Conservation (phyloP, 306 rosid genomes). For the Sindora glabra region DNA sequence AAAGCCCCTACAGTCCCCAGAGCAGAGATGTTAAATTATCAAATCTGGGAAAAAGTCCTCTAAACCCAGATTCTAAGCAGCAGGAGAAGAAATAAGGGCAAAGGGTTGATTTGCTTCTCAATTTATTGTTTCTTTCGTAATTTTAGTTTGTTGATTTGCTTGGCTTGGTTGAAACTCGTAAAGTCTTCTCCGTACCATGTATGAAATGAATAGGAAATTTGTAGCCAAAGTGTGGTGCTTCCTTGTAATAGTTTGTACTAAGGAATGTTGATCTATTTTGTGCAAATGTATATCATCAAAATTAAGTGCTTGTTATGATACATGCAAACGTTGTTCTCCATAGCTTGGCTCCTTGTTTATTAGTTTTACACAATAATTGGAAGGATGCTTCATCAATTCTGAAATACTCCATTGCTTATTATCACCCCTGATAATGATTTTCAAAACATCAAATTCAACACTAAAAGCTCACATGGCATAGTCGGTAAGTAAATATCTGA, state of each 20-base stretch:
- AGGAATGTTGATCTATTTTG: conserved; percentile 11
- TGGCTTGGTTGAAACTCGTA: conserved; percentile 33
- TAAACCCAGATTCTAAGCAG: conserved; percentile 33
- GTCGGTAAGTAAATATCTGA: too few species aligned
- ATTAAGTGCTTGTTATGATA: not conserved
- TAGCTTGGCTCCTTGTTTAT: too few species aligned
- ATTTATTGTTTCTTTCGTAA: conserved; percentile 12
- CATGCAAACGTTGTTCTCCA: too few species aligned
- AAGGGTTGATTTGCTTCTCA: not conserved
- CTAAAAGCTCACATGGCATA: too few species aligned
- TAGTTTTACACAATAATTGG: too few species aligned
- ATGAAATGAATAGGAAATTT: not conserved
- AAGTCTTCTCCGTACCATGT: conserved; percentile 14
- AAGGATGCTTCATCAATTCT: too few species aligned
- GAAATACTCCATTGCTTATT: too few species aligned
- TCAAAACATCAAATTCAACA: too few species aligned
- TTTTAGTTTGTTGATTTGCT: conserved; percentile 15
- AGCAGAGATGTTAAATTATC: conserved; percentile 39
- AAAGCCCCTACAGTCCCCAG: conserved; percentile 56
- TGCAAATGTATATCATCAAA: conserved; percentile 17
- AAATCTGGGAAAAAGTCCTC: conserved; percentile 63
- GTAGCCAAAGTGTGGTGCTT: conserved; percentile 20
- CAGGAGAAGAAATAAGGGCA: conserved; percentile 17
- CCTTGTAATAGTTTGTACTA: conserved; percentile 11
- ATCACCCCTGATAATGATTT: too few species aligned